These are phyloP conservation scores for Sporothrix schenckii DNA, from an alignment of 2,329 filamentous ascomycete genomes.

Conservation along the genomic window DNA sequence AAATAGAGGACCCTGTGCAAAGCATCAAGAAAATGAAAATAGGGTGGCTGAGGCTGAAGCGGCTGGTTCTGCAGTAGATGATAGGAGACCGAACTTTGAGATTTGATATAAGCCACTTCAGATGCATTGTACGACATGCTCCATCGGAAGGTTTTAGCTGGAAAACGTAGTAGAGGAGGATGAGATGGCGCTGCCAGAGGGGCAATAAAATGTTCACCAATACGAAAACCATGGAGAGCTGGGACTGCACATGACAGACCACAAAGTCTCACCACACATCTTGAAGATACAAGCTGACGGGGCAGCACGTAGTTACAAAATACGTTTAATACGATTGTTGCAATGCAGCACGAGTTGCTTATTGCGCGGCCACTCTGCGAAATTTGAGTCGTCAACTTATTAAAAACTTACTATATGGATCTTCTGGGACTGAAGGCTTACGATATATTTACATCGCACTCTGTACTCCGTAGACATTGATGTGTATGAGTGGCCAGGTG, in stretches of 20 bases:
- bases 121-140: neutral
- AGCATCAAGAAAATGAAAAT: neutral
- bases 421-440: too few species aligned
- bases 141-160: neutral
- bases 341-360: slow-evolving; percentile 13
- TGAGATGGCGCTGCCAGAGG: neutral
- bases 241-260: too few species aligned
- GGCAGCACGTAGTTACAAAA: too few species aligned
- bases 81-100: too few species aligned
- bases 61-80: neutral
- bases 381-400: neutral
- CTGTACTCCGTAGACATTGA: too few species aligned
- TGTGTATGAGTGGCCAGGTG: too few species aligned
- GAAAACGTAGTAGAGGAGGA: too few species aligned
- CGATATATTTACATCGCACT: too few species aligned
- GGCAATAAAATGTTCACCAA: neutral
- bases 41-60: neutral
- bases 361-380: slow-evolving; percentile 9
- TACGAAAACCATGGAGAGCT: too few species aligned
- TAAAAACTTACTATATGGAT: too few species aligned
- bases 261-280: neutral
- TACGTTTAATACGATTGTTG: too few species aligned
- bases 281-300: neutral
- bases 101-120: too few species aligned
- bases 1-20: neutral